phyloP scores from a whole-genome alignment of 225 moss, liverwort and hornwort genomes.

The Anthoceros angustus region DNA sequence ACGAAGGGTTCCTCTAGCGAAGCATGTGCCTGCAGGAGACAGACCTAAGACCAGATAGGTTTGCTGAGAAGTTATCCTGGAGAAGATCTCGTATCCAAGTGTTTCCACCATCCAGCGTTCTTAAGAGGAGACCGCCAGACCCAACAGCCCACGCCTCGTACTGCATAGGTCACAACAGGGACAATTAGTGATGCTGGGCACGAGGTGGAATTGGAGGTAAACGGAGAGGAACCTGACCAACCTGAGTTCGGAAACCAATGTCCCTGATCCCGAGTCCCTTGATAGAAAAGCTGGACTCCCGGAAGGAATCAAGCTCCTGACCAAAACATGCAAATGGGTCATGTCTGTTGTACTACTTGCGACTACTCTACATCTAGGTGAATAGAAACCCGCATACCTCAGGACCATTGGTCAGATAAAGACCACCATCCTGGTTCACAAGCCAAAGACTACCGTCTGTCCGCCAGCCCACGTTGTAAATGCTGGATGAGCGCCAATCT shows the following conservation, averaged over 20 bases:
- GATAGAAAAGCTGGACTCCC: neutral
- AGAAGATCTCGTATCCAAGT: neutral
- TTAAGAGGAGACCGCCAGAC: neutral
- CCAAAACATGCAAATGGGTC: neutral
- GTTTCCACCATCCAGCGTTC: neutral
- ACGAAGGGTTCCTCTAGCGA: neutral
- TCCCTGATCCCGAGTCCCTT: neutral
- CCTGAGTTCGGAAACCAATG: neutral
- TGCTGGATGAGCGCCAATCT: neutral
- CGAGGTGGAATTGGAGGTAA: neutral
- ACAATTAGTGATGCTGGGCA: neutral
- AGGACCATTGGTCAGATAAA: neutral
- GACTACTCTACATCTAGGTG: neutral
- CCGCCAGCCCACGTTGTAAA: neutral
- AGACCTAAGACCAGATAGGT: neutral
- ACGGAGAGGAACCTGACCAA: neutral
- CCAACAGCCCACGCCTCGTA: conserved; percentile 1
- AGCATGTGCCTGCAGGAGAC: neutral
- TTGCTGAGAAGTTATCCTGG: neutral
- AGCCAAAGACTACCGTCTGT: neutral
- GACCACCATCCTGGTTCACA: neutral
- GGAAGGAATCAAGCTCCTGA: neutral
- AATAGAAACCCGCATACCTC: neutral
- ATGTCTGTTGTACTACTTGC: neutral
- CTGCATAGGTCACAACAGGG: neutral